A percentile compares a stretch with the other conserved stretches of the same genome.
phyloP scores from a whole-genome alignment of 495 filamentous ascomycete species.

The Xylaria grammica region DNA sequence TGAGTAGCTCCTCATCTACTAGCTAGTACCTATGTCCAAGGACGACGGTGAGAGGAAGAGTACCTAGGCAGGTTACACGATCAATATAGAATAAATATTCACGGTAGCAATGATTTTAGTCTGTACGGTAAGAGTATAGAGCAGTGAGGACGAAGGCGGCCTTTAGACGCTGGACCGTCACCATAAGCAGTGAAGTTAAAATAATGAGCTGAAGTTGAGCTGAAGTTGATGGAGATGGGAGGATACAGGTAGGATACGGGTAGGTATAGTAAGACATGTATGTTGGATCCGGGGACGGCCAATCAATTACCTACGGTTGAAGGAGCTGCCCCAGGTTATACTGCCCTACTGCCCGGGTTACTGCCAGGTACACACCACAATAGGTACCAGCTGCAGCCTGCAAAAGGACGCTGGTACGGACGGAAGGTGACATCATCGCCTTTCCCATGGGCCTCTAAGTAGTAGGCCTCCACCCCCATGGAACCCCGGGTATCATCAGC shows the following conservation, averaged over 20 bases:
- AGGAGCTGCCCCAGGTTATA: too few relatives aligned
- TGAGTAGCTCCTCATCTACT: constrained; percentile 29
- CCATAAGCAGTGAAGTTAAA: background rate
- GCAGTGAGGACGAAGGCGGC: background rate
- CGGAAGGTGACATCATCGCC: too few relatives aligned
- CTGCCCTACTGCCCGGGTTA: too few relatives aligned
- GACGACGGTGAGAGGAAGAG: background rate
- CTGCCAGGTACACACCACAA: too few relatives aligned
- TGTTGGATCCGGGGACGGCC: background rate
- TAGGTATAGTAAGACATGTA: background rate
- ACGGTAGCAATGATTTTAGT: background rate
- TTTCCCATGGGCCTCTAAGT: too few relatives aligned
- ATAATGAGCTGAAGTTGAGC: constrained; percentile 13
- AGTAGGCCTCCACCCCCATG: too few relatives aligned
- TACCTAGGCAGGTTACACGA: background rate
- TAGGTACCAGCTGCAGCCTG: too few relatives aligned
- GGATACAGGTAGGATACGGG: background rate
- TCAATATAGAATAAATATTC: background rate
- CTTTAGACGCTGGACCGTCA: background rate
- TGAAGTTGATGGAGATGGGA: background rate
- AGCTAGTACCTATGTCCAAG: constrained; percentile 8
- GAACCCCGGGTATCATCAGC: too few relatives aligned
- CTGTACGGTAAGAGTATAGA: background rate
- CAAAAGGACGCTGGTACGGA: too few relatives aligned
- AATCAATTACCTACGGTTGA: constrained; percentile 8